phyloP scores from a whole-genome alignment of 306 rosid species.

The Fragaria nilgerrensis region DNA sequence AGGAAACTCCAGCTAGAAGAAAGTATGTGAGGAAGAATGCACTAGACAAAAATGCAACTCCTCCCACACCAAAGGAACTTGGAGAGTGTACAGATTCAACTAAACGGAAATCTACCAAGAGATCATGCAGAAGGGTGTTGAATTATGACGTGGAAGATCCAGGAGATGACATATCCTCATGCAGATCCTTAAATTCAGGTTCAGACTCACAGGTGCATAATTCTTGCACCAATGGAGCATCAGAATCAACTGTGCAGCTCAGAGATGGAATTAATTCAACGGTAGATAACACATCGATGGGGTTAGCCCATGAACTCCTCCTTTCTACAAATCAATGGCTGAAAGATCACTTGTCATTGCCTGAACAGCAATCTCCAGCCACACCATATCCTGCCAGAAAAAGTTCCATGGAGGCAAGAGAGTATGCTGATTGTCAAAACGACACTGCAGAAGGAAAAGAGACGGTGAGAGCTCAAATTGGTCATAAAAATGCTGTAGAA shows the following conservation, averaged over 20 bases:
- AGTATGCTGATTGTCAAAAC: constrained; percentile 24
- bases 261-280: constrained; percentile 22
- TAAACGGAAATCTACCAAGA: constrained; percentile 26
- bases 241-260: constrained; percentile 24
- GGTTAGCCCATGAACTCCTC: constrained; percentile 23
- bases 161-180: constrained; percentile 34
- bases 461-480: constrained; percentile 23
- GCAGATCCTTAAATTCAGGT: constrained; percentile 20
- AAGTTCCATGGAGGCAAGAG: constrained; percentile 20
- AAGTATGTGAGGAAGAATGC: constrained; percentile 45
- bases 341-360: constrained; percentile 24
- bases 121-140: constrained; percentile 51
- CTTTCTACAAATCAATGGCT: constrained; percentile 24
- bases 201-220: constrained; percentile 8
- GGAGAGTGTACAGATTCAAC: constrained; percentile 27
- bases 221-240: constrained; percentile 4
- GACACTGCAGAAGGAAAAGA: constrained; percentile 18
- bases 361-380: constrained; percentile 25
- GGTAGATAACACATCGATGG: constrained; percentile 25
- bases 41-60: constrained; percentile 27
- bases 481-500: constrained; percentile 15
- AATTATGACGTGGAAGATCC: constrained; percentile 43
- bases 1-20: constrained; percentile 40
- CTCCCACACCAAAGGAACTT: constrained; percentile 31
- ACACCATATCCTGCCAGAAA: constrained; percentile 19